Evolutionary conservation across 164 flowering plant species (phyloP).

Genomic region (grape (Vitis vinifera)): DNA sequence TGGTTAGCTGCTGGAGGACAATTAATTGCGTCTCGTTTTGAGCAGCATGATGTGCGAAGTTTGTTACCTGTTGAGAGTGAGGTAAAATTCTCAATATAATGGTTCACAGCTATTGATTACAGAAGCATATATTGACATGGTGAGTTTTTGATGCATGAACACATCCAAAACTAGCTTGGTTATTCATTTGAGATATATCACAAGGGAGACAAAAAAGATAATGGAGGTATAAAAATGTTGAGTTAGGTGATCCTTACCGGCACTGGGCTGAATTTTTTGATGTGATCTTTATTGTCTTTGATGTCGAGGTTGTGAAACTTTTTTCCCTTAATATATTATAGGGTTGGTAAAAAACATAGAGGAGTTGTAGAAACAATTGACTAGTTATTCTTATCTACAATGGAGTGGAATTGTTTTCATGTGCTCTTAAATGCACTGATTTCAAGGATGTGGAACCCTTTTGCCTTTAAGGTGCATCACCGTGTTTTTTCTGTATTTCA

Average conservation of each 20-base stretch:
- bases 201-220: too few species aligned
- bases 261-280: too few species aligned
- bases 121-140: neutral
- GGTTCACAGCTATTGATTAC: neutral
- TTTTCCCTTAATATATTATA: too few species aligned
- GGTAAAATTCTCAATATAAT: constrained; percentile 39
- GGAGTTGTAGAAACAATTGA: too few species aligned
- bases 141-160: neutral
- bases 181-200: neutral
- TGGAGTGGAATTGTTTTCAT: neutral
- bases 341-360: too few species aligned
- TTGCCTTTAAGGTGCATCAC: neutral
- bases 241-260: neutral
- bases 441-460: neutral
- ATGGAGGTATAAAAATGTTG: neutral
- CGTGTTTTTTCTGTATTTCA: neutral
- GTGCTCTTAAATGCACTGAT: neutral
- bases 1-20: constrained; percentile 99
- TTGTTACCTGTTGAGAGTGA: constrained; percentile 97
- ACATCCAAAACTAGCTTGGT: neutral
- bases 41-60: constrained; percentile 93
- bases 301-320: neutral
- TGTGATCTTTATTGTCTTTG: too few species aligned
- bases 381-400: neutral
- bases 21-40: constrained; percentile 94